Base-by-base conservation (phyloP, 202 grass and related monocot genomes). In the Dendrocalamus latiflorus region DNA sequence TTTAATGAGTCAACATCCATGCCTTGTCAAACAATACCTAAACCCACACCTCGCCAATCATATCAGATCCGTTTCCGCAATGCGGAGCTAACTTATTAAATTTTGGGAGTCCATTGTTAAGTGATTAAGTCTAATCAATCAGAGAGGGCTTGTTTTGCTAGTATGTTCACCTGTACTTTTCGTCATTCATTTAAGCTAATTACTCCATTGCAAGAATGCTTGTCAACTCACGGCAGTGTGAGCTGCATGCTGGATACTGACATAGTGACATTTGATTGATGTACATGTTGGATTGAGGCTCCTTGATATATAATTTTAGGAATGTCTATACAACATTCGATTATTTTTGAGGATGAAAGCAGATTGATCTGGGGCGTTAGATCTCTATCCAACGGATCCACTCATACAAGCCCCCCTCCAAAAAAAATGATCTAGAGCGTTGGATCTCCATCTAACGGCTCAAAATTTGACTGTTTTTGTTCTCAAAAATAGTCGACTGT, bases 1-100 rank as follows among this genome's bases (percentile, higher is more conserved):
- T 74, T 86, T 75, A 79, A 79, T 43, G 68, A 56, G 84, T 90
- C 88, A 83, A 86, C 88, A 90, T 90, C 84, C 68, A 68, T 86
- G 62, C 74, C 45, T 90, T 83, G 79, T 83, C 80, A 90, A 75
- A 75, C 68, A 39, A 79, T 78, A 90, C 84, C 79, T 86, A 86
- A 86, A 75, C 88, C 88, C 22, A 81, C 63, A 60, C 53, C 6
- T 20, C 13, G 74, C 72, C 55, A 83, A 75, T 82, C 74, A 74
- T 83, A 79, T 82, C 74, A 78, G 74, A 75, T 70, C 60, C 51
- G 53, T 75, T 83, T 75, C 88, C 43, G 74, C 65, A 39, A 34
- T 16, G 68, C 50, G 36, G 22, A 74, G 59, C 49, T 39, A 83
- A 68, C 56, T 39, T 78, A 50, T 74, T 84, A 51, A 84, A 85